Base-by-base conservation (phyloP, 1,139 yeast species). In the Geotrichum siamense region DNA sequence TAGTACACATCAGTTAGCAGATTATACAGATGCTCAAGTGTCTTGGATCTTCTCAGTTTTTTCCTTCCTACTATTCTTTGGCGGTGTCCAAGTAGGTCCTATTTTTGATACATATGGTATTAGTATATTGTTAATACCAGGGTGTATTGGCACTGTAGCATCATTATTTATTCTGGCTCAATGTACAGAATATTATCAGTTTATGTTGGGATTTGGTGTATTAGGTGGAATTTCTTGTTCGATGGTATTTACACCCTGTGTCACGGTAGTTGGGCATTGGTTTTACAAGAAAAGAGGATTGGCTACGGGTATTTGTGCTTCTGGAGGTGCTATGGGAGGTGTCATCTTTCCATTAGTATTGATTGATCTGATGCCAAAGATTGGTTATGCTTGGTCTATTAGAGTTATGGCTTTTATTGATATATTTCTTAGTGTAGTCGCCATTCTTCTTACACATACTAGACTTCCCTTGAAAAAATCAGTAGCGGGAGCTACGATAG, bases 11-110 rank as follows among this genome's bases (percentile, higher is more conserved):
- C 81, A 77, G 54, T 64, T 79, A 42, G 57, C 59, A 3, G 55
- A 65, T 34, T 58, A 64, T 12, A 58, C 72, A 6, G 66, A 72
- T 5, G 63, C 76, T 1, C 62, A 70, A 19, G 67, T 77, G 1
- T 76, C 81, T 2, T 79, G 86, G 86, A 72, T 79, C 30, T 79
- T 79, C 57, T 72, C 81, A 3, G 60, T 78, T 4, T 77, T 72
- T 56, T 60, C 72, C 41, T 78, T 78, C 47, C 65, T 79, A 20
- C 68, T 77, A 55, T 76, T 76, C 55, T 68, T 76, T 41, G 73
- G 79, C 17, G 78, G 79, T 0, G 74, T 79, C 9, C 63, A 76
- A 35, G 73, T 76, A 25, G 89, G 89, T 0, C 79, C 79, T 2
- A 41, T 64, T 2, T 82, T 81, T 55, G 91, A 82, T 53, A 48